These are phyloP conservation scores for Rhytidhysteron rufulum DNA, from an alignment of 2,329 filamentous ascomycete species.

Conservation along the genomic window DNA sequence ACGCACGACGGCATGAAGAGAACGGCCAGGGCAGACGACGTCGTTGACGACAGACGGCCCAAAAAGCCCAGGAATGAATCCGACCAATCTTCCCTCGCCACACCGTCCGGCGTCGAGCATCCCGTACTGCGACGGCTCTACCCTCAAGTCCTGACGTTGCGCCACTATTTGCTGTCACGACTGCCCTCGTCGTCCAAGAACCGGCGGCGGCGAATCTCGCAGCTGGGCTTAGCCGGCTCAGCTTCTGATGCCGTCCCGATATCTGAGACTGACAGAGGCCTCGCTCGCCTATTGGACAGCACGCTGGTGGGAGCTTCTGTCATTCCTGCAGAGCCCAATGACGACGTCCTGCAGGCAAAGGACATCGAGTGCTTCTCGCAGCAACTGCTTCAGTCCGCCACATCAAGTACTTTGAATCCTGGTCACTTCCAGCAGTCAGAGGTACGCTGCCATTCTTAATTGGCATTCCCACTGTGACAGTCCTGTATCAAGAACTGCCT, in stretches of 20 bases:
- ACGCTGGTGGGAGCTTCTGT: conserved; percentile 57
- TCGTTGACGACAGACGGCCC: conserved; percentile 12
- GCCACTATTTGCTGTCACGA: conserved; percentile 64
- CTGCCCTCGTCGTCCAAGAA: conserved; percentile 64
- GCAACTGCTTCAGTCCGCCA: conserved; percentile 33
- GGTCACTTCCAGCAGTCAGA: conserved; percentile 38
- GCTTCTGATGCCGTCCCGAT: conserved; percentile 34
- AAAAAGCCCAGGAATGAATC: conserved; percentile 20
- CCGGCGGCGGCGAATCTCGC: conserved; percentile 45
- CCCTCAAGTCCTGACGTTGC: conserved; percentile 60
- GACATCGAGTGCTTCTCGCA: conserved; percentile 46
- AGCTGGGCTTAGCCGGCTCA: conserved; percentile 18
- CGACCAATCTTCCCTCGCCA: conserved; percentile 31
- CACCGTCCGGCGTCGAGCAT: conserved; percentile 44
- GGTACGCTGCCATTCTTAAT: conserved; percentile 30
- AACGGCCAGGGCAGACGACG: conserved; percentile 20
- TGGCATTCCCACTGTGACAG: not conserved
- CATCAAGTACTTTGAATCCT: conserved; percentile 24
- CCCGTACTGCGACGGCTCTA: conserved; percentile 69
- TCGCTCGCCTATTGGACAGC: conserved; percentile 63
- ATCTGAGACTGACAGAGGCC: conserved; percentile 22
- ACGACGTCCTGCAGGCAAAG: conserved; percentile 21
- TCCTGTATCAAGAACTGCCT: conserved; percentile 11
- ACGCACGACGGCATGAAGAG: conserved; percentile 24
- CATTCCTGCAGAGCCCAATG: conserved; percentile 40